Base-by-base conservation (phyloP, 805 yeast genomes). In the Cyberlindnera mississippiensis region DNA sequence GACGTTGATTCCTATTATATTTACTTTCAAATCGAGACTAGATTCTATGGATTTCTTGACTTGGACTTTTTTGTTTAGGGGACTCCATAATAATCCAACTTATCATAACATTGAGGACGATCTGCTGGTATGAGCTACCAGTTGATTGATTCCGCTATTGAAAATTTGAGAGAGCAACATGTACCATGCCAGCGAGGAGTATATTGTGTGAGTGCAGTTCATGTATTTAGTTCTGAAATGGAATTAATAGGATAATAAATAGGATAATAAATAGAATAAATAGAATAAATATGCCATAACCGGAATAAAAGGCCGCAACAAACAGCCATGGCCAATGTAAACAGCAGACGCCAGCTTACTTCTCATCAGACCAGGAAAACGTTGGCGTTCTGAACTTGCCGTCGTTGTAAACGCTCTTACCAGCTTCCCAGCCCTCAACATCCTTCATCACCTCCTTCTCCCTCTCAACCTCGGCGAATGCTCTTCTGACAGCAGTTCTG, bases 31-130 rank as follows among this genome's bases (percentile, higher is more conserved):
- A 2, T 87, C 84, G 48, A 78, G 93, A 16, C 95, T 86, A 22
- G 99, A 93, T 62, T 99, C 93, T 30, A 82, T 93, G 7, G 88
- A 84, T 49, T 93, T 98, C 96, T 71, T 93, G 19, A 97, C 97
- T 2, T 93, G 95, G 61, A 93, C 99, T 0, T 93, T 93, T 59
- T 68, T 93, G 71, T 82, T 76, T 66, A 96, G 93, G 14, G 71
- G 99, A 43, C 93, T 93, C 93, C 79, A 83, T 42, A 84, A 88
- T 57, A 91, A 89, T 51, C 99, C 99, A 3, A 82, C 90, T 53
- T 82, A 83, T 0, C 95, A 93, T 57, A 96, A 93, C 15, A 78
- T 95, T 37, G 85, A 79, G 28, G 80, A 78, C 38, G 78, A 91
- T 77, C 81, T 4, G 71, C 73, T 0, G 95, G 97, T 2, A 96